Base-by-base conservation (phyloP, 257 asterid genomes). In the Henckelia pumila region DNA sequence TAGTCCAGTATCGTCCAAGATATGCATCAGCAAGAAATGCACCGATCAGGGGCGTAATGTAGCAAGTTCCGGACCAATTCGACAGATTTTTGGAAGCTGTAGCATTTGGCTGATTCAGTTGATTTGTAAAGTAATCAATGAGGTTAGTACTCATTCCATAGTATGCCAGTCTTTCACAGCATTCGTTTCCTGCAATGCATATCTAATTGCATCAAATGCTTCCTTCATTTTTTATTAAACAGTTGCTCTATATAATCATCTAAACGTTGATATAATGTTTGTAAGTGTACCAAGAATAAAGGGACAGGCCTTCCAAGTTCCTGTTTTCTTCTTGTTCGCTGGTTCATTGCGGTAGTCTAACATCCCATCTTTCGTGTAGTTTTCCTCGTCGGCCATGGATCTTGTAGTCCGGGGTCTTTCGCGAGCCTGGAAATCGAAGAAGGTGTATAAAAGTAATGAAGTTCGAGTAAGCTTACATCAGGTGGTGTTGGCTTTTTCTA, bases 231-330 rank as follows among this genome's bases (percentile, higher is more conserved):
- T 14, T 40, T 24, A 1, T 6, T 28, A 23, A 49, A 17, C 30
- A 59, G 10, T 5, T 61, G 11, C 49, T 20, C 0, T 25, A 11
- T 23, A 37, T 52, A 33, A 49, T 23, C 16, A 7, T 55, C 21
- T 16, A 59, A 65, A 30, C 47, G 47, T 35, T 35, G 47, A 35
- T 35, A 35, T 10, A 35, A 24, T 10, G 57, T 30, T 14, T 8
- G 13, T 20, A 30, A 7, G 21, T 20, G 11, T 61, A 88, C 96
- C 96, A 71, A 88, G 61, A 68, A 88, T 88, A 53, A 53, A 88
- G 66, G 93, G 96, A 71, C 96, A 86, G 21, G 96, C 93, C 71
- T 60, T 87, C 95, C 95, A 90, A 63, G 89, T 82, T 35, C 97
- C 97, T 0, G 95, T 87, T 72, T 78, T 73, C 4, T 71, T 82